Conservation (phyloP, 139 green algal species). For the Pseudopediastrum boryanum region DNA sequence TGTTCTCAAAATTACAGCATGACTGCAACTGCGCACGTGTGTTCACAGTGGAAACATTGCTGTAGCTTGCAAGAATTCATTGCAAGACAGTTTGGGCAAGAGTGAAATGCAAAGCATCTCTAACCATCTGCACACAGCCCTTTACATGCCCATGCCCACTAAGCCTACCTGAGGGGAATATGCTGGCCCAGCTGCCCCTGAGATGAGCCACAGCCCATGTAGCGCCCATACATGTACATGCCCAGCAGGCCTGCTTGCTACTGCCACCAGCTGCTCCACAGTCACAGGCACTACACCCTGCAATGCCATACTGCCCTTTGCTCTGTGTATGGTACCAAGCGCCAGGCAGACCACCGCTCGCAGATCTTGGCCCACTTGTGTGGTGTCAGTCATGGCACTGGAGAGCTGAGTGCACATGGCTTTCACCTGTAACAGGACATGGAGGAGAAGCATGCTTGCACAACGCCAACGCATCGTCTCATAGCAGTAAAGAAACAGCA, state of each 20-base stretch:
- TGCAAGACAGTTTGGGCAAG: no score
- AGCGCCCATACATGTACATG: slow-evolving; percentile 74
- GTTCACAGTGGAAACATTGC: no score
- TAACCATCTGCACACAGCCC: no score
- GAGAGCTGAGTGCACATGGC: slow-evolving; percentile 21
- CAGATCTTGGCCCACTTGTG: slow-evolving; percentile 1
- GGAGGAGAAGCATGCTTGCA: no score
- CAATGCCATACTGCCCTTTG: slow-evolving; percentile 72
- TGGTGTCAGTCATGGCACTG: slow-evolving; percentile 10
- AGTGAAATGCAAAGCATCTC: no score
- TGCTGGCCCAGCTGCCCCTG: slow-evolving; percentile 72
- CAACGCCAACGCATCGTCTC: no score
- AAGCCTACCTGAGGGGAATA: slow-evolving; percentile 80
- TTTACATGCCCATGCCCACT: slow-evolving; percentile 37
- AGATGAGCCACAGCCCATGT: slow-evolving; percentile 80
- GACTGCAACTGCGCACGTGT: no score
- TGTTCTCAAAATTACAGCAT: no score
- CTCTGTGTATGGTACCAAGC: slow-evolving; percentile 70
- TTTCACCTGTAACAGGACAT: slow-evolving; percentile 34
- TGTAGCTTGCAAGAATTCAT: no score
- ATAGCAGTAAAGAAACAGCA: no score
- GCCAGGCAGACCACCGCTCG: slow-evolving; percentile 75
- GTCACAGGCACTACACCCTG: slow-evolving; percentile 48
- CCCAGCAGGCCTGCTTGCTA: slow-evolving; percentile 47
- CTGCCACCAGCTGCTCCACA: slow-evolving; percentile 63